Percentiles rank a stretch among this genome's conserved stretches.
phyloP scores from a whole-genome alignment of 2,329 filamentous ascomycete species.

The Colletotrichum lupini region DNA sequence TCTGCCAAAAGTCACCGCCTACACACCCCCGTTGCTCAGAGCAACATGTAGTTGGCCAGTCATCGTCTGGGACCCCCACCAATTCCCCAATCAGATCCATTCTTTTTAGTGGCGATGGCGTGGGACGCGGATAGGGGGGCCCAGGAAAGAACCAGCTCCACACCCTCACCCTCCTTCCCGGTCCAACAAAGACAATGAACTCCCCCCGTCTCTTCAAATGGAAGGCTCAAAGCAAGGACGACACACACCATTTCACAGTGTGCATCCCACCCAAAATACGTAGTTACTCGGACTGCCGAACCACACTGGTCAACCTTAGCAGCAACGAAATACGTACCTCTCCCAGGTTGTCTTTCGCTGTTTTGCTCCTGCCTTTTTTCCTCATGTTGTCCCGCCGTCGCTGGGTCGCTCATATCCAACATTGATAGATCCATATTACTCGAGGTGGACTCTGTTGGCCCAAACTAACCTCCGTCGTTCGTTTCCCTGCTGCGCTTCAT shows the following conservation, averaged over 20 bases:
- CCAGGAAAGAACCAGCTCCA: background rate
- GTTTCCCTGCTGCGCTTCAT: conserved; percentile 30
- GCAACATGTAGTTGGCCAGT: conserved; percentile 35
- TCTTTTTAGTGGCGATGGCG: conserved; percentile 30
- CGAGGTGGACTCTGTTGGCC: conserved; percentile 26
- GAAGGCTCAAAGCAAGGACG: background rate
- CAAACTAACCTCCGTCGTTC: conserved; percentile 28
- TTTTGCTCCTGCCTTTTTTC: conserved; percentile 29
- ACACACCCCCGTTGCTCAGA: conserved; percentile 25
- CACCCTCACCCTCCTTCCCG: background rate
- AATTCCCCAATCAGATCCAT: conserved; percentile 32
- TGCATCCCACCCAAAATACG: background rate
- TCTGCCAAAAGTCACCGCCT: conserved; percentile 1
- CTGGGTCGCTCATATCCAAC: conserved; percentile 32
- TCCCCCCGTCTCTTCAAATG: background rate
- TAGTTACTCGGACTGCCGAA: background rate
- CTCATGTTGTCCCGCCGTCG: conserved; percentile 35
- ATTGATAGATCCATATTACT: conserved; percentile 35
- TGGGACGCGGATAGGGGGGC: conserved; percentile 27
- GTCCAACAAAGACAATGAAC: background rate
- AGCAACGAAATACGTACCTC: conserved; percentile 4
- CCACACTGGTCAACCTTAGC: background rate
- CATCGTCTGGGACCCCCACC: conserved; percentile 26
- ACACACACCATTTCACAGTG: background rate
- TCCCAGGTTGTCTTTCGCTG: conserved; percentile 4